Evolutionary conservation across 2,329 filamentous ascomycete species (phyloP).

Genomic region (Coniochaeta hoffmannii): DNA sequence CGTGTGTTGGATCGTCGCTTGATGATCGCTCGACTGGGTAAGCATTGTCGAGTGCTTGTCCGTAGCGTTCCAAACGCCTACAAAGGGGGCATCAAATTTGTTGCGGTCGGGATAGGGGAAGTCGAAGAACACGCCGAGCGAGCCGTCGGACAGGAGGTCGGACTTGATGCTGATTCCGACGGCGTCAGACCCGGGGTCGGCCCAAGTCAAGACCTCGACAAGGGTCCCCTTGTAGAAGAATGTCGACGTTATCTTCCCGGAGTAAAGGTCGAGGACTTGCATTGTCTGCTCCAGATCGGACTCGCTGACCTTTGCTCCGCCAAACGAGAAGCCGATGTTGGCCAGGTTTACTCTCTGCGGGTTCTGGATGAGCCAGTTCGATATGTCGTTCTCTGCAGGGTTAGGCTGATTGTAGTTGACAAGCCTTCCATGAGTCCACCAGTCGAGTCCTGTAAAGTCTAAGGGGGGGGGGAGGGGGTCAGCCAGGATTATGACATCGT

Average conservation of each 20-base stretch:
- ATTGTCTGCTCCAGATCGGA: constrained; percentile 27
- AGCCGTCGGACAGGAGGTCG: constrained; percentile 25
- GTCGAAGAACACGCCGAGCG: constrained; percentile 41
- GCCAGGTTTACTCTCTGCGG: constrained; percentile 44
- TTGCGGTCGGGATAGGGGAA: constrained; percentile 41
- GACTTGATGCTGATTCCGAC: constrained; percentile 36
- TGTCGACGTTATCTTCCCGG: constrained; percentile 33
- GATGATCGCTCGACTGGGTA: constrained; percentile 12
- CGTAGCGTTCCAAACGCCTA: constrained; percentile 42
- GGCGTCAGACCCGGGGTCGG: constrained; percentile 36
- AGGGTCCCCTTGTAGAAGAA: constrained; percentile 31
- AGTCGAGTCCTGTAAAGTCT: constrained; percentile 33
- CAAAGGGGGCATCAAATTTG: constrained; percentile 48
- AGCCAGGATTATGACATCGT: neutral
- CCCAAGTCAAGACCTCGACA: constrained; percentile 35
- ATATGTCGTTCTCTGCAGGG: constrained; percentile 30
- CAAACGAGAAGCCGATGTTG: constrained; percentile 38
- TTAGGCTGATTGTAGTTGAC: constrained; percentile 35
- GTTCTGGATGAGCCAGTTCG: constrained; percentile 37
- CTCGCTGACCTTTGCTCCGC: constrained; percentile 29
- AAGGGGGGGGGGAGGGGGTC: neutral
- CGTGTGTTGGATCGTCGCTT: constrained; percentile 33
- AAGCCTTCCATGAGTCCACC: constrained; percentile 33
- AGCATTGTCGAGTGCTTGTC: constrained; percentile 33
- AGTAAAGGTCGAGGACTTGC: constrained; percentile 41